phyloP scores from a whole-genome alignment of 2,329 filamentous ascomycete genomes.

The Orbilia ellipsospora region DNA sequence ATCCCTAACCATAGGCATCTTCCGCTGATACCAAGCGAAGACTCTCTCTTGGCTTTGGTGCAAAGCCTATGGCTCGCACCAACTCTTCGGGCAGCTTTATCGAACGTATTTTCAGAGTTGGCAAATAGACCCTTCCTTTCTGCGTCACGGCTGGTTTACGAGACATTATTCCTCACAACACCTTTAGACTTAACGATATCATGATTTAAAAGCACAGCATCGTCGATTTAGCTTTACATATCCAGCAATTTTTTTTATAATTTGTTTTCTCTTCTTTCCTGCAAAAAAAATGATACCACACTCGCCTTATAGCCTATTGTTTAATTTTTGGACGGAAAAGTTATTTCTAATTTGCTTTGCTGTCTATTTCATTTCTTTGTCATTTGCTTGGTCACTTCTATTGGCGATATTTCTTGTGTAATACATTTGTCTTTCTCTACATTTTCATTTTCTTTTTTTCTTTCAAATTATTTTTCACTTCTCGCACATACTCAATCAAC shows the following conservation, averaged over 20 bases:
- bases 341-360: conserved; percentile 7
- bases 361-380: background rate
- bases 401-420: too few species aligned
- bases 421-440: background rate
- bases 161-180: too few species aligned
- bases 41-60: conserved; percentile 39
- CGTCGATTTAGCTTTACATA: conserved; percentile 7
- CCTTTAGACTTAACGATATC: background rate
- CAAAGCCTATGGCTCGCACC: conserved; percentile 40
- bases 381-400: background rate
- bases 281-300: conserved; percentile 46
- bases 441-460: background rate
- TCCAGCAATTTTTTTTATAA: background rate
- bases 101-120: conserved; percentile 36
- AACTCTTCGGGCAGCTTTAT: conserved; percentile 35
- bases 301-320: conserved; percentile 36
- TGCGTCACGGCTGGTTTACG: too few species aligned
- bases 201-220: background rate
- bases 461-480: background rate
- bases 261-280: background rate
- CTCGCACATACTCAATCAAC: background rate
- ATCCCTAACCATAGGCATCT: conserved; percentile 22
- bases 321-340: conserved; percentile 27
- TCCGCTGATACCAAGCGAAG: conserved; percentile 47
- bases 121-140: conserved; percentile 15